Conservation (phyloP, 2,329 filamentous ascomycete species). For the Tolypocladium sp. region DNA sequence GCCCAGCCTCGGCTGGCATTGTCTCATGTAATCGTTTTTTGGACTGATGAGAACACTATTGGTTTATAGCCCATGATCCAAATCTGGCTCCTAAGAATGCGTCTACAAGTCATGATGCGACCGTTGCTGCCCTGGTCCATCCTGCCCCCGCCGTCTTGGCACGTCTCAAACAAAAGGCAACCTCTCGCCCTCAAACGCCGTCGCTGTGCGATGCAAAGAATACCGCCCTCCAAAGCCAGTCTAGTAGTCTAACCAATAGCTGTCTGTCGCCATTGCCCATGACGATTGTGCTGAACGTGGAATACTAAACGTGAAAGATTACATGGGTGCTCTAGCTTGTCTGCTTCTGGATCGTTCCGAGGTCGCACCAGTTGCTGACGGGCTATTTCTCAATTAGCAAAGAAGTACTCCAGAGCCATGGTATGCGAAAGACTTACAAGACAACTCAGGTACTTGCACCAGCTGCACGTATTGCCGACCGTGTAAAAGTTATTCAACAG, state of each 20-base stretch:
- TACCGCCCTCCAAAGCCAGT: constrained; percentile 6
- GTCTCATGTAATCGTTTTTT: not conserved
- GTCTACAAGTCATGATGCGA: not conserved
- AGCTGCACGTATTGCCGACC: constrained; percentile 64
- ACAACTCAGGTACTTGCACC: constrained; percentile 95
- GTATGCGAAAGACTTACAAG: constrained; percentile 53
- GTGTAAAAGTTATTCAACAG: constrained; percentile 88
- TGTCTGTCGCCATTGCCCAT: not conserved
- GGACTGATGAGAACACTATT: not conserved
- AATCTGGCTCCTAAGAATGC: not conserved
- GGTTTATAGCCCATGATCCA: not conserved
- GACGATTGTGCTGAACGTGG: not conserved
- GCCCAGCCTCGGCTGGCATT: not conserved
- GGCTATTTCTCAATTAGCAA: constrained; percentile 32
- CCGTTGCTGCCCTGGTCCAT: not conserved
- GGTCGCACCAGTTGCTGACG: constrained; percentile 59
- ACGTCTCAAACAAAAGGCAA: not conserved
- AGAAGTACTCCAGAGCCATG: not conserved
- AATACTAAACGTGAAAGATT: not conserved
- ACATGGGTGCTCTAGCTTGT: not conserved
- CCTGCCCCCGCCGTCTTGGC: not conserved
- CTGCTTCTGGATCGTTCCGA: constrained; percentile 25
- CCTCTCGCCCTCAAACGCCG: constrained; percentile 16
- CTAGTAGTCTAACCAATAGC: not conserved
- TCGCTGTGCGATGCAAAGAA: constrained; percentile 19